Conservation (phyloP, 2,329 filamentous ascomycete genomes). For the Monilinia aucupariae region DNA sequence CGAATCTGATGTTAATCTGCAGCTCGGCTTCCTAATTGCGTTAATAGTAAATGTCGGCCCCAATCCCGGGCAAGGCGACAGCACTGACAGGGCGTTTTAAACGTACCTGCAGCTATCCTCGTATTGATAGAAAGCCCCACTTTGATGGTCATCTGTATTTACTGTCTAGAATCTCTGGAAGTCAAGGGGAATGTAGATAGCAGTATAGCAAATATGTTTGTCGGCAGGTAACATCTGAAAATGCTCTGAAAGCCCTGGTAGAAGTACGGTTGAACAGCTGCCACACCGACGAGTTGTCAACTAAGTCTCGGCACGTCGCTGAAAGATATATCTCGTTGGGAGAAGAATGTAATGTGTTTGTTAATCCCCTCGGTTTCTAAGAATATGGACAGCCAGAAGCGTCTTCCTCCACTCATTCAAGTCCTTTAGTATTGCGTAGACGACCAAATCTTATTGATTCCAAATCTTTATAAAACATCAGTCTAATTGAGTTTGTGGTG, state of each 20-base stretch:
- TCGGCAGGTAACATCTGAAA: not conserved
- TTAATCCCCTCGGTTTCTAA: too few relatives aligned
- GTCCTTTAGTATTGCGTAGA: not conserved
- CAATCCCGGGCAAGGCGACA: not conserved
- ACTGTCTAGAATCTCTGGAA: not conserved
- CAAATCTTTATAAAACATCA: not conserved
- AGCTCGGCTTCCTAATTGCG: constrained; percentile 11
- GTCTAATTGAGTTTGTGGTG: not conserved
- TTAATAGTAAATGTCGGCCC: not conserved
- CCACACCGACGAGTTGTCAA: not conserved
- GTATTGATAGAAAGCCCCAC: not conserved
- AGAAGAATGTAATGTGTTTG: not conserved
- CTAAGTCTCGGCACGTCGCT: not conserved
- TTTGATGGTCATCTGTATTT: not conserved
- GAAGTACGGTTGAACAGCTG: not conserved
- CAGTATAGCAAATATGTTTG: not conserved
- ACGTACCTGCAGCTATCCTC: constrained; percentile 2
- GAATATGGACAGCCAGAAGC: too few relatives aligned
- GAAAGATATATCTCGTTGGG: not conserved
- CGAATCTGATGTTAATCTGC: not conserved
- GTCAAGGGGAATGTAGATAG: not conserved
- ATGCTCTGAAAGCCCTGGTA: not conserved
- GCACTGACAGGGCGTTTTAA: not conserved
- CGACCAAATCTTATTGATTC: not conserved
- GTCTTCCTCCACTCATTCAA: not conserved